Evolutionary conservation across 2,329 filamentous ascomycete species (phyloP).

Genomic region (Exserohilum rostratum): DNA sequence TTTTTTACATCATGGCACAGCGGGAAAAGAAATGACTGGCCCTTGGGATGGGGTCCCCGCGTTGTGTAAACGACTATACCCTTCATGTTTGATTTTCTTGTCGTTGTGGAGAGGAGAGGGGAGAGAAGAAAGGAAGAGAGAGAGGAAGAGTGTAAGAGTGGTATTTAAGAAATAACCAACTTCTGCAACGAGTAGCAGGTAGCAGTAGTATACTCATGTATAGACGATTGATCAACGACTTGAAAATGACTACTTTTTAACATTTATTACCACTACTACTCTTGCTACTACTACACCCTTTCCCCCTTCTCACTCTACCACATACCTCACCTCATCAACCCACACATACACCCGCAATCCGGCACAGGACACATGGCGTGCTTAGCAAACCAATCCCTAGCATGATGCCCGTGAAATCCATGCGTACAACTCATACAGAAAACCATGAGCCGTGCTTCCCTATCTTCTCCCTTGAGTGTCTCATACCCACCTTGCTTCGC

Average conservation of each 20-base stretch:
- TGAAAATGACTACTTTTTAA: not conserved
- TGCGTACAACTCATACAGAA: slow-evolving; percentile 69
- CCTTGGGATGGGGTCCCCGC: slow-evolving; percentile 1
- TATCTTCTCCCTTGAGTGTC: slow-evolving; percentile 50
- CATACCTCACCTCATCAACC: slow-evolving; percentile 41
- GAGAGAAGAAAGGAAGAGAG: not conserved
- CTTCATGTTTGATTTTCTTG: slow-evolving; percentile 12
- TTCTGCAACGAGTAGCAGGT: not conserved
- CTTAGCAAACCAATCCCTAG: slow-evolving; percentile 64
- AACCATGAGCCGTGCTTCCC: slow-evolving; percentile 62
- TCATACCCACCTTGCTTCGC: slow-evolving; percentile 48
- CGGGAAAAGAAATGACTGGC: slow-evolving; percentile 11
- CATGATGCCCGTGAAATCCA: slow-evolving; percentile 68
- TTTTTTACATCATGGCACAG: not conserved
- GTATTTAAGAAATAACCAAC: too few relatives aligned
- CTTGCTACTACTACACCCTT: not conserved
- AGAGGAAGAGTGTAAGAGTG: too few relatives aligned
- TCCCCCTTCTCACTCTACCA: not conserved
- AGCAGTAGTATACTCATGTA: not conserved
- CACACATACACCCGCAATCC: slow-evolving; percentile 62
- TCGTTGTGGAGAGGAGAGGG: not conserved
- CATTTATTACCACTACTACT: too few relatives aligned
- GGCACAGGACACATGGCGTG: slow-evolving; percentile 62
- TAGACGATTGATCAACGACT: not conserved
- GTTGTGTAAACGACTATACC: slow-evolving; percentile 27